Evolutionary conservation across 2,329 filamentous ascomycete species (phyloP).

Genomic region (Massarina eburnea): DNA sequence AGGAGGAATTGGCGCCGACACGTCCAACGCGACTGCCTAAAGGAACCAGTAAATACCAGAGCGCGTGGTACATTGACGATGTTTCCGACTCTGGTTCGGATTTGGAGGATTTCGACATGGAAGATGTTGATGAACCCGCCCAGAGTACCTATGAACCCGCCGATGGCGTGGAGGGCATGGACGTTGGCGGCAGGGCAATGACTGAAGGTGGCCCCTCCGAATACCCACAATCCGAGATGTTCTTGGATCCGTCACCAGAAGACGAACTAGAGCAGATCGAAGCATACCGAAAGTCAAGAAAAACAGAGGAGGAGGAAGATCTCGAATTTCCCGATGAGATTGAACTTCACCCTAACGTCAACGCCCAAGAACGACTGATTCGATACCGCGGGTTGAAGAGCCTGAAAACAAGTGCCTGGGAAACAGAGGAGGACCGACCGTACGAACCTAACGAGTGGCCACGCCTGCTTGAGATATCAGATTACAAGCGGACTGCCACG

Average conservation of each 20-base stretch:
- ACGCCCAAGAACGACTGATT: slow-evolving; percentile 80
- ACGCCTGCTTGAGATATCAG: slow-evolving; percentile 79
- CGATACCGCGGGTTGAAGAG: slow-evolving; percentile 93
- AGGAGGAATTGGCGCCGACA: slow-evolving; percentile 60
- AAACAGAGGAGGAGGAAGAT: slow-evolving; percentile 83
- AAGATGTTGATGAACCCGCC: slow-evolving; percentile 57
- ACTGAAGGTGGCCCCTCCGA: slow-evolving; percentile 83
- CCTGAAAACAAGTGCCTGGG: slow-evolving; percentile 83
- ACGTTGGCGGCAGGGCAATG: slow-evolving; percentile 55
- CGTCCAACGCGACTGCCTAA: slow-evolving; percentile 76
- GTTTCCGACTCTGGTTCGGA: slow-evolving; percentile 86
- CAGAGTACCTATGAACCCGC: slow-evolving; percentile 67
- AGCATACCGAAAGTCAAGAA: slow-evolving; percentile 76
- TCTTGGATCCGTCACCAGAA: slow-evolving; percentile 75
- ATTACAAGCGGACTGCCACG: slow-evolving; percentile 84
- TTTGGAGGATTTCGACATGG: slow-evolving; percentile 62
- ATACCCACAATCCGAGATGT: slow-evolving; percentile 92
- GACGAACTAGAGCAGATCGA: slow-evolving; percentile 82
- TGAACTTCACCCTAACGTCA: slow-evolving; percentile 83
- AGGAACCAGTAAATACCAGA: slow-evolving; percentile 91
- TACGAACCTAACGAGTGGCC: slow-evolving; percentile 90
- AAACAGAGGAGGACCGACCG: slow-evolving; percentile 80
- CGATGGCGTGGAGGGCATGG: slow-evolving; percentile 73
- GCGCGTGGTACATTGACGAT: slow-evolving; percentile 87
- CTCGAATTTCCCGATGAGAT: slow-evolving; percentile 97